Conservation (phyloP, 2,329 filamentous ascomycete genomes). For the Davidsoniella eucalypti region DNA sequence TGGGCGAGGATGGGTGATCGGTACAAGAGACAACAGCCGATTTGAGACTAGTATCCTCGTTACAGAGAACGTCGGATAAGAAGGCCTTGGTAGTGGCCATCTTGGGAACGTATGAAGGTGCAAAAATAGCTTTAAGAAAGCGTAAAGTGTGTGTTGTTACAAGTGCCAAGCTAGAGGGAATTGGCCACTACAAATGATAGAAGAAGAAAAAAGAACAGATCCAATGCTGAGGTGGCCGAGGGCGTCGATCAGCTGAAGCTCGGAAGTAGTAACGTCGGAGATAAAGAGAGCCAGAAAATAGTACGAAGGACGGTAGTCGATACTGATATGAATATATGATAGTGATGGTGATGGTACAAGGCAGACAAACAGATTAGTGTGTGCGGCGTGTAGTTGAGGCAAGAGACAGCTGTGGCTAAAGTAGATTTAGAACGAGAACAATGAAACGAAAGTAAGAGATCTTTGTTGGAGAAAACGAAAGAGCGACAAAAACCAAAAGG, state of each 20-base stretch:
- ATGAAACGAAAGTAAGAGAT: background rate
- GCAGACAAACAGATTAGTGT: background rate
- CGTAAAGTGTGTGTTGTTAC: too few species aligned
- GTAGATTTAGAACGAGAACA: background rate
- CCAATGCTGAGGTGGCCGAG: too few species aligned
- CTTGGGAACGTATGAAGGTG: background rate
- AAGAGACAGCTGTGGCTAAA: background rate
- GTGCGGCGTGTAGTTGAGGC: background rate
- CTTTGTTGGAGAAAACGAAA: background rate
- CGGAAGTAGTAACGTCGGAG: too few species aligned
- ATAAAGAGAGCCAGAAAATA: too few species aligned
- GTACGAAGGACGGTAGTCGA: too few species aligned
- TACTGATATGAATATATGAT: too few species aligned
- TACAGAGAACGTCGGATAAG: conserved; percentile 6
- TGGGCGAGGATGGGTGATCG: conserved; percentile 2
- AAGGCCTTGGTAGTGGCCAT: conserved; percentile 8
- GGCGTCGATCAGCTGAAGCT: too few species aligned
- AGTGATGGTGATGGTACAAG: too few species aligned
- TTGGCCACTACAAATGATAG: too few species aligned
- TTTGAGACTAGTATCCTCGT: background rate
- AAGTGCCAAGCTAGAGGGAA: too few species aligned
- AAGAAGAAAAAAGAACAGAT: too few species aligned
- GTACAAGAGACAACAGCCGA: background rate
- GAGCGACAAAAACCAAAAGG: background rate
- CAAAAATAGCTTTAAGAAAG: too few species aligned